Evolutionary conservation across 192 early-diverging fungal genomes (phyloP).

Genomic region (Umbelopsis sp.): DNA sequence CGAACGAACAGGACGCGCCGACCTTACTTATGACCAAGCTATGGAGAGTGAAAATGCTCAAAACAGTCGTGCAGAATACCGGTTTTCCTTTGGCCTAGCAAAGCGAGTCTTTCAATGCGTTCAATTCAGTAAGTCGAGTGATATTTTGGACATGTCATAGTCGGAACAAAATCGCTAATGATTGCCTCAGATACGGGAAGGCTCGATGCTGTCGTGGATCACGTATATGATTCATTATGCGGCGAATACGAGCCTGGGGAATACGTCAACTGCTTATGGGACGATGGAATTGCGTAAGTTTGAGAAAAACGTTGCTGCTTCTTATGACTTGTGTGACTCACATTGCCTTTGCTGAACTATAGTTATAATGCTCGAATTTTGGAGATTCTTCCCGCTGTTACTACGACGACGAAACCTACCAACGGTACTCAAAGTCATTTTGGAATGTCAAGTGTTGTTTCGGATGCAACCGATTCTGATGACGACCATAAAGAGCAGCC

Average conservation of each 20-base stretch:
- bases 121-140: slow-evolving; percentile 69
- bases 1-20: slow-evolving; percentile 67
- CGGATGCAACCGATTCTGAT: not conserved
- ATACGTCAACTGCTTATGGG: slow-evolving; percentile 46
- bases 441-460: not conserved
- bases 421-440: not conserved
- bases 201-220: slow-evolving; percentile 61
- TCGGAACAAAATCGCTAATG: not conserved
- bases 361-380: slow-evolving; percentile 36
- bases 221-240: slow-evolving; percentile 57
- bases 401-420: not conserved
- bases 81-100: slow-evolving; percentile 66
- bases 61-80: slow-evolving; percentile 59
- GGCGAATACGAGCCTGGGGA: slow-evolving; percentile 58
- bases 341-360: not conserved
- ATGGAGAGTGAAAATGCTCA: slow-evolving; percentile 72
- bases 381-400: slow-evolving; percentile 21
- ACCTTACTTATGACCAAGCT: slow-evolving; percentile 85
- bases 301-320: not conserved
- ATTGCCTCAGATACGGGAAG: slow-evolving; percentile 51
- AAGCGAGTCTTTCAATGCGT: slow-evolving; percentile 62
- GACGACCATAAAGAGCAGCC: slow-evolving; percentile 2
- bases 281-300: slow-evolving; percentile 29
- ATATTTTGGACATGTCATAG: not conserved
- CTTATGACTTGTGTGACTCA: not conserved